Percentiles rank a stretch among this genome's conserved stretches.
Evolutionary conservation across 148 eudicot species (phyloP).

Genomic region (Limonium bicolor): DNA sequence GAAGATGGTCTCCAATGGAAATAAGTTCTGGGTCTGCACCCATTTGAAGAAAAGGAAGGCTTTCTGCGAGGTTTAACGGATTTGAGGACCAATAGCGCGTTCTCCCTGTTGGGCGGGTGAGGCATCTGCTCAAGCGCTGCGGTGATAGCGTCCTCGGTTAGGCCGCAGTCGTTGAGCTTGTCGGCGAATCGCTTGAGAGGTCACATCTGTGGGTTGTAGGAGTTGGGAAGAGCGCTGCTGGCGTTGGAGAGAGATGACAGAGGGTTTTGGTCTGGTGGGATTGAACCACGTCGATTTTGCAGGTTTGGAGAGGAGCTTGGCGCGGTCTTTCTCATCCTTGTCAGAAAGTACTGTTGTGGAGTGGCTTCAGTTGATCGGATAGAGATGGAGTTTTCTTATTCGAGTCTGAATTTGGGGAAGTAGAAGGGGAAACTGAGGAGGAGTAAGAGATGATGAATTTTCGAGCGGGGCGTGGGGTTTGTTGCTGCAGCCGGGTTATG

Average conservation of each 20-base stretch:
- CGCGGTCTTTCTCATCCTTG: conserved; percentile 14
- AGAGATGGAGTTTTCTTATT: conserved; percentile 45
- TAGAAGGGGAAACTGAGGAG: conserved; percentile 24
- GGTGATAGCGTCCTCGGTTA: conserved; percentile 30
- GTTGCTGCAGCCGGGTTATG: conserved; percentile 12
- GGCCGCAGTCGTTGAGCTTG: conserved; percentile 46
- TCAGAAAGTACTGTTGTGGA: conserved; percentile 36
- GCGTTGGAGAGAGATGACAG: conserved; percentile 63
- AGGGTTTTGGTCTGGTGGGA: conserved; percentile 53
- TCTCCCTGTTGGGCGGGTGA: conserved; percentile 39
- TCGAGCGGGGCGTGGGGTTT: conserved; percentile 12
- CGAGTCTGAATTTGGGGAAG: conserved; percentile 12
- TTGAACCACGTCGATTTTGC: conserved; percentile 83
- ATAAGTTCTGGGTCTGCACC: conserved; percentile 55
- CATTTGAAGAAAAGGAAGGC: conserved; percentile 66
- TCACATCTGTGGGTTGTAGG: conserved; percentile 54
- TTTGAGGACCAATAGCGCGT: conserved; percentile 66
- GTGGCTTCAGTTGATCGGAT: conserved; percentile 61
- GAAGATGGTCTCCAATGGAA: conserved; percentile 78
- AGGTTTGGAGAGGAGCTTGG: conserved; percentile 41
- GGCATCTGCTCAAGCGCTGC: conserved; percentile 42
- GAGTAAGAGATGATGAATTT: conserved; percentile 25
- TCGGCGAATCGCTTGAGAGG: conserved; percentile 55
- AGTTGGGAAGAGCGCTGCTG: conserved; percentile 34
- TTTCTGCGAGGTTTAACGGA: conserved; percentile 63